Conservation (phyloP, 31 red algal species). For the Porphyra umbilicalis region DNA sequence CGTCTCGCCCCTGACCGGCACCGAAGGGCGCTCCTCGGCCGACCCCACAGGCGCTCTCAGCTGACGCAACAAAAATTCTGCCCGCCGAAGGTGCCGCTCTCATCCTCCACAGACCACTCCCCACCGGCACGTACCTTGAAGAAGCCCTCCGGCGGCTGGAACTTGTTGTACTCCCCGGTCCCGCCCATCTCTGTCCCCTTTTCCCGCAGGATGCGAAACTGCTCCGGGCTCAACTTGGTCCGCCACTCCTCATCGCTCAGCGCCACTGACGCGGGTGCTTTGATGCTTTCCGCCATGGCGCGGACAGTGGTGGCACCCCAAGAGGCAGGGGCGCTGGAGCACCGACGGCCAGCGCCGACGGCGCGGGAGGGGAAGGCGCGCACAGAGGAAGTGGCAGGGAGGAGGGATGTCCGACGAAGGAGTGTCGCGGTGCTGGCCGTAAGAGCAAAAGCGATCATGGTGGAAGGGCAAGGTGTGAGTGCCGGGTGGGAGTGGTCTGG, state of each 20-base stretch:
- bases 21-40: too few species aligned
- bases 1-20: too few species aligned
- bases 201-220: constrained; percentile 63
- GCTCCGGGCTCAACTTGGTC: constrained; percentile 16
- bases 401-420: background rate
- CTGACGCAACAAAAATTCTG: too few species aligned
- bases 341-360: background rate
- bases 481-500: too few species aligned
- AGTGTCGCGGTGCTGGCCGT: background rate
- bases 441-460: background rate
- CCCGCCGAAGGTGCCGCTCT: too few species aligned
- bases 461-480: background rate
- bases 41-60: too few species aligned
- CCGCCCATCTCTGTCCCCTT: constrained; percentile 82
- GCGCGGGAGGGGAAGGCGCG: background rate
- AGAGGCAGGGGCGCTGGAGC: background rate
- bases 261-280: background rate
- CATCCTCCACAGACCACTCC: too few species aligned
- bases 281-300: background rate
- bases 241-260: constrained; percentile 54
- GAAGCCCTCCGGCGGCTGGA: constrained; percentile 80
- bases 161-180: constrained; percentile 74
- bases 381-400: background rate
- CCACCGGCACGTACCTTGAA: constrained; percentile 8
- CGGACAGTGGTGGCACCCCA: background rate